Evolutionary conservation across 768 basidiomycete species (phyloP), one percentile per base, ranked within the genome.

Genomic region (Tricholoma flavovirens): DNA sequence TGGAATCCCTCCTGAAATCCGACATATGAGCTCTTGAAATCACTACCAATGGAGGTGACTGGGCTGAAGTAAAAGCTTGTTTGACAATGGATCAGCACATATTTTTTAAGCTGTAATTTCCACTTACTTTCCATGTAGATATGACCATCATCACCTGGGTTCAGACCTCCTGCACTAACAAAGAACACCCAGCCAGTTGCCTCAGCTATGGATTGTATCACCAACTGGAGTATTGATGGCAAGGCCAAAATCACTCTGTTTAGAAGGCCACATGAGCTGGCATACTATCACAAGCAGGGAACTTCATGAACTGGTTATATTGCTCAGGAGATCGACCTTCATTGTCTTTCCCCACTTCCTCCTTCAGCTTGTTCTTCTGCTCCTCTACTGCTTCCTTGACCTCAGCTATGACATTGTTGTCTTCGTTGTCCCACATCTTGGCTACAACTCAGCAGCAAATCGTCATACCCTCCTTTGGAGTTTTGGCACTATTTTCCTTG

Each of bases 141-240:
- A 14, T 43, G 19, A 9, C 58, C 54, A 38, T 55, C 22, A n/a
- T 30, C 50, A 12, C 38, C 33, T 2, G 58, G 58, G 26, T 32
- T 32, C 9, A n/a, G 45, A 4, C 58, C 58, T 8, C 14, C 54
- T 22, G 38, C 58, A 9, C 49, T 32, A n/a, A 55, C 40, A 51
- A 51, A 52, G 29, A 59, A 51, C n/a, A 55, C 49, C 58, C 58
- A 59, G 10, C 58, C 58, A n/a, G 58, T 59, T 0, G 58, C 58
- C 17, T 55, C 54, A 11, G 58, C 53, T 1, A 52, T 14, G 22
- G 58, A 48, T 22, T 48, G 15, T 29, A 59, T 29, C 4, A 43
- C 40, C 9, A 33, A 38, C 8, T 42, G 5, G 30, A 55, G 14
- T 4, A 55, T 12, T n/a, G 53, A 38, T 15, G 54, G 54, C 21